phyloP scores from a whole-genome alignment of 2,329 filamentous ascomycete genomes.

The Tricladium varicosporioides region DNA sequence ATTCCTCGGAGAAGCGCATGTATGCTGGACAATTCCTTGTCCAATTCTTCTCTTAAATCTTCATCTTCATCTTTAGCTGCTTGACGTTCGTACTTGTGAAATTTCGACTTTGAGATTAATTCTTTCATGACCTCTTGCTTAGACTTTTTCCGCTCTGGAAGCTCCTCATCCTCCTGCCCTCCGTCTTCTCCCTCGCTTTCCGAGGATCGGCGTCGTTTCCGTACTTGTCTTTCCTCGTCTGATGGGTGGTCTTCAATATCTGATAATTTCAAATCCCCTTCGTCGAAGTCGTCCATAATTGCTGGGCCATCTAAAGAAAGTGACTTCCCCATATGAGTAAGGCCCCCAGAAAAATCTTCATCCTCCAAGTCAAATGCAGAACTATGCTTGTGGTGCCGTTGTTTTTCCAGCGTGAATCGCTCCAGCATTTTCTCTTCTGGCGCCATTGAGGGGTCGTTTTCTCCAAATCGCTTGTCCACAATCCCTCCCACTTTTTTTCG shows the following conservation, averaged over 20 bases:
- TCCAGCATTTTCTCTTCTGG: slow-evolving; percentile 90
- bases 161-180: slow-evolving; percentile 48
- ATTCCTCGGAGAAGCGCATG: slow-evolving; percentile 66
- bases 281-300: slow-evolving; percentile 72
- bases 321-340: slow-evolving; percentile 83
- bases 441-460: slow-evolving; percentile 91
- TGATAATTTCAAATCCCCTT: slow-evolving; percentile 62
- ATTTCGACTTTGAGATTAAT: slow-evolving; percentile 94
- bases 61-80: slow-evolving; percentile 91
- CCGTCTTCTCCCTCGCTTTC: slow-evolving; percentile 50
- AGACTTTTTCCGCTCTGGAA: slow-evolving; percentile 84
- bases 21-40: slow-evolving; percentile 78
- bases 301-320: slow-evolving; percentile 59
- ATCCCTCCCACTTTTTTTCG: slow-evolving; percentile 91
- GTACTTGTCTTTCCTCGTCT: slow-evolving; percentile 51
- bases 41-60: slow-evolving; percentile 77
- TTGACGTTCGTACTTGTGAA: slow-evolving; percentile 92
- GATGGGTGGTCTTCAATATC: slow-evolving; percentile 57
- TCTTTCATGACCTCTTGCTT: slow-evolving; percentile 99
- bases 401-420: slow-evolving; percentile 85
- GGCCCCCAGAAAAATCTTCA: slow-evolving; percentile 62
- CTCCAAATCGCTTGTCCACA: slow-evolving; percentile 89
- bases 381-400: slow-evolving; percentile 71
- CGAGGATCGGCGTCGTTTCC: slow-evolving; percentile 55
- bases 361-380: slow-evolving; percentile 91